Conservation (phyloP, 345 rosid species). For the Pugionium cornutum region DNA sequence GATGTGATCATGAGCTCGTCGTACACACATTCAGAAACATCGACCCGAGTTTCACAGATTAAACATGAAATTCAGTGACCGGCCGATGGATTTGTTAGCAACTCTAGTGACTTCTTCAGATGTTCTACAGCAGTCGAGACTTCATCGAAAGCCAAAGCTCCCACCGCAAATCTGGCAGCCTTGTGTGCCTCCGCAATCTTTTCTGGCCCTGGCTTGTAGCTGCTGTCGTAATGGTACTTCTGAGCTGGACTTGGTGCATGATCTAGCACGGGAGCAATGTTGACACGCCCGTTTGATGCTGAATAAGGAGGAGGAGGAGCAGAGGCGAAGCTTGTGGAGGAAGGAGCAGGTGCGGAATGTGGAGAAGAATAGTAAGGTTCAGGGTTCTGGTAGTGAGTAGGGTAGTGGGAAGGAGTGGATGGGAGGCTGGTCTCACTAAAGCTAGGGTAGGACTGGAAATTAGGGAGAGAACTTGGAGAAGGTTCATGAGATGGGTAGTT, state of each 20-base stretch:
- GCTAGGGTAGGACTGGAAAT: constrained; percentile 91
- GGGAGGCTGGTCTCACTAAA: constrained; percentile 81
- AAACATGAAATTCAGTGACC: constrained; percentile 32
- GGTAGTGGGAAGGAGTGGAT: constrained; percentile 57
- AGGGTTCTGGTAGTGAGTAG: constrained; percentile 68
- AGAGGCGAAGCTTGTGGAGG: constrained; percentile 53
- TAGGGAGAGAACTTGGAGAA: constrained; percentile 61
- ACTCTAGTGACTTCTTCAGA: constrained; percentile 79
- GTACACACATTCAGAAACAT: background rate
- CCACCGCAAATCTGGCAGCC: constrained; percentile 97
- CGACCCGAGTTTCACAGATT: constrained; percentile 19
- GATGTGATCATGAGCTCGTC: background rate
- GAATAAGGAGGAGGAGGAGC: constrained; percentile 49
- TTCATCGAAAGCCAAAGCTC: constrained; percentile 95
- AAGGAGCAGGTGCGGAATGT: constrained; percentile 57
- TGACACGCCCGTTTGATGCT: constrained; percentile 45
- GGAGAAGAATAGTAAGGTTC: constrained; percentile 57
- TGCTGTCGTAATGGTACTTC: constrained; percentile 69
- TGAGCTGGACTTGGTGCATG: constrained; percentile 47
- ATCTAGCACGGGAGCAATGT: constrained; percentile 47
- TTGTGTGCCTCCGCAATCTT: constrained; percentile 91
- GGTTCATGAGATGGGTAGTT: constrained; percentile 60
- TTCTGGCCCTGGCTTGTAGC: constrained; percentile 85
- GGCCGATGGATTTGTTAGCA: constrained; percentile 47
- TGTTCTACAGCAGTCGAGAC: constrained; percentile 79